phyloP scores from a whole-genome alignment of 108 stramenopile genomes.

The Cylindrotheca closterium region DNA sequence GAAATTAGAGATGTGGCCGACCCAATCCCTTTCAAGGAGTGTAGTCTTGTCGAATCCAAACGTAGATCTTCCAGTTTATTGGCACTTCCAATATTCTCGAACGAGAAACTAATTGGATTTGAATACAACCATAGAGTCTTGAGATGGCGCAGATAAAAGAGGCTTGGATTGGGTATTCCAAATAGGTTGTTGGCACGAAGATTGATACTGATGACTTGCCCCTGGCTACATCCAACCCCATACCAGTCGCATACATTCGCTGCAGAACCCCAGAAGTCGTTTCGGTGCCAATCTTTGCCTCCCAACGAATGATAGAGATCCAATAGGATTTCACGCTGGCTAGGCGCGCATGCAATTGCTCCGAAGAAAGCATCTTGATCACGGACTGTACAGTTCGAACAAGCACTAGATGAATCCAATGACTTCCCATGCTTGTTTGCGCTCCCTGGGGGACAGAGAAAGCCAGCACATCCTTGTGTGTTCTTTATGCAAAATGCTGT shows the following conservation, averaged over 20 bases:
- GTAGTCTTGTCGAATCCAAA: slow-evolving; percentile 70
- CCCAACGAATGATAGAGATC: slow-evolving; percentile 42
- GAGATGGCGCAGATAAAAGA: slow-evolving; percentile 54
- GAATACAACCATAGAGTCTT: slow-evolving; percentile 77
- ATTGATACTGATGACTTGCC: slow-evolving; percentile 48
- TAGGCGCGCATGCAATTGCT: slow-evolving; percentile 24
- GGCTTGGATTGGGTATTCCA: slow-evolving; percentile 52
- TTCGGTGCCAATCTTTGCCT: slow-evolving; percentile 46
- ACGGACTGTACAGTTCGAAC: slow-evolving; percentile 20
- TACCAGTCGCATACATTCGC: slow-evolving; percentile 63
- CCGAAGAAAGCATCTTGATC: slow-evolving; percentile 30
- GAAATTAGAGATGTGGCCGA: slow-evolving; percentile 49
- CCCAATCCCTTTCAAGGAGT: slow-evolving; percentile 62
- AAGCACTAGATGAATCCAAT: neutral
- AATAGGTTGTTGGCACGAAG: slow-evolving; percentile 62
- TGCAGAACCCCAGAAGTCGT: slow-evolving; percentile 37
- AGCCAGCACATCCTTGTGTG: slow-evolving; percentile 58
- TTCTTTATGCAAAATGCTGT: slow-evolving; percentile 46
- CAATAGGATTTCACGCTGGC: slow-evolving; percentile 49
- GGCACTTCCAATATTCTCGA: slow-evolving; percentile 77
- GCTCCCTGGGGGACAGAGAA: slow-evolving; percentile 58
- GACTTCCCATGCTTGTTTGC: slow-evolving; percentile 28
- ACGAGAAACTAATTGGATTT: slow-evolving; percentile 76
- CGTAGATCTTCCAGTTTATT: slow-evolving; percentile 62
- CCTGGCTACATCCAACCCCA: slow-evolving; percentile 56